A percentile compares a stretch with the other conserved stretches of the same genome.
Evolutionary conservation across 225 moss, liverwort and hornwort species (phyloP).

Genomic region (Neckera pumila): DNA sequence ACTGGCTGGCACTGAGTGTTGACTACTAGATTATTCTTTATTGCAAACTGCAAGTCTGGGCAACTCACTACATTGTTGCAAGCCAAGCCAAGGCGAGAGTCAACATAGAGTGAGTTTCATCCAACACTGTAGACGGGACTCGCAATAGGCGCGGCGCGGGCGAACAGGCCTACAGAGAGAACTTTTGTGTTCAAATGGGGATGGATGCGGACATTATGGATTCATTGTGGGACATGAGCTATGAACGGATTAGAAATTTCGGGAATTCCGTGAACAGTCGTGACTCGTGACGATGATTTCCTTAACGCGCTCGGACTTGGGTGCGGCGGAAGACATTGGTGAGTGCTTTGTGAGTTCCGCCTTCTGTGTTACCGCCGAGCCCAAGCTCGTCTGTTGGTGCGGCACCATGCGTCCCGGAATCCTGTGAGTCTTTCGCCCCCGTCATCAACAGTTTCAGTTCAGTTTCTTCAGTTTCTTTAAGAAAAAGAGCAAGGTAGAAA

Average conservation of each 20-base stretch:
- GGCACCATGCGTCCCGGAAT: neutral
- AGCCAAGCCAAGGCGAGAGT: no score
- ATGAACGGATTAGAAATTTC: neutral
- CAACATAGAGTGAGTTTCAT: neutral
- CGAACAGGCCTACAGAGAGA: neutral
- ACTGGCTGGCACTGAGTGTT: neutral
- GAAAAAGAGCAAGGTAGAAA: no score
- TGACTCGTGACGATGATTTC: neutral
- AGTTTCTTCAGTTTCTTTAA: neutral
- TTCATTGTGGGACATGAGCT: neutral
- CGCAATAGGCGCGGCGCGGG: neutral
- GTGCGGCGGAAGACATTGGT: neutral
- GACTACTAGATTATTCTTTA: neutral
- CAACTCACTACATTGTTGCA: no score
- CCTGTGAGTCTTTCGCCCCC: neutral
- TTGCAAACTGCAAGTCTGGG: neutral
- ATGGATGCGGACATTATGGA: neutral
- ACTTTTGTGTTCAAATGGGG: neutral
- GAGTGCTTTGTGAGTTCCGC: neutral
- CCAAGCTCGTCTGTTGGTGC: neutral
- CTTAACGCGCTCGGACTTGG: neutral
- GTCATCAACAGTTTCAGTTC: neutral
- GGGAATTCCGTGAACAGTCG: neutral
- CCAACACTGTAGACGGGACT: neutral
- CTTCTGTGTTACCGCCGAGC: neutral